A percentile compares a stretch with the other conserved stretches of the same genome.
These are phyloP conservation scores for Dictyostelium discoideum DNA, from an alignment of 78 protist species.

Conservation along the genomic window DNA sequence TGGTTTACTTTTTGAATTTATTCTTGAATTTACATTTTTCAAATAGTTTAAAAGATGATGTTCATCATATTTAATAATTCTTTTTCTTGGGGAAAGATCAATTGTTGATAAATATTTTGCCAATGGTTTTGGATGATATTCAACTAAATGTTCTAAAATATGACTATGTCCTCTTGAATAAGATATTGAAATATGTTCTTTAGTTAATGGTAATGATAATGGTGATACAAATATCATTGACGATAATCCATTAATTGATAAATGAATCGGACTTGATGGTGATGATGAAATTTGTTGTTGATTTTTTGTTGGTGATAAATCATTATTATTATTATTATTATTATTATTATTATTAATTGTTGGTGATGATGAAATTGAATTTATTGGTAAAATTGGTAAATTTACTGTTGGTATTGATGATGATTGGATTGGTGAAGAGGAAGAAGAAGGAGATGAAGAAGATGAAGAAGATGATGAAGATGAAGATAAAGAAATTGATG, in stretches of 20 bases:
- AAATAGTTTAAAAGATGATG: too few relatives aligned
- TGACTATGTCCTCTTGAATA: slow-evolving; percentile 10
- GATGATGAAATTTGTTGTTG: neutral
- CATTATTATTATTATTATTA: neutral
- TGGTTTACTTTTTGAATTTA: too few relatives aligned
- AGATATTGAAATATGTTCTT: neutral
- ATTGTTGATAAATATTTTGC: too few relatives aligned
- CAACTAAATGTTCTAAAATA: neutral
- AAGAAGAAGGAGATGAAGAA: neutral
- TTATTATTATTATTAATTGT: neutral
- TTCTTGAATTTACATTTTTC: too few relatives aligned
- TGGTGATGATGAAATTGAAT: neutral
- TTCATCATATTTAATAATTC: too few relatives aligned
- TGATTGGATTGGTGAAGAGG: neutral
- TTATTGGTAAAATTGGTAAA: neutral
- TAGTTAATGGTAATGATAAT: neutral
- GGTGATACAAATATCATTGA: neutral
- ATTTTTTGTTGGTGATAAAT: neutral
- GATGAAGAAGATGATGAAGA: neutral
- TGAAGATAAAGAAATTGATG: neutral
- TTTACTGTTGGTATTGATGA: neutral
- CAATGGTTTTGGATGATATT: slow-evolving; percentile 8
- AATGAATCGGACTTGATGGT: neutral
- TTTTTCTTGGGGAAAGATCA: too few relatives aligned
- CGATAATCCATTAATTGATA: neutral